Percentiles rank a stretch among this genome's conserved stretches.
phyloP scores from a whole-genome alignment of 1,284 basidiomycete genomes.

The Microbotryum intermedium region DNA sequence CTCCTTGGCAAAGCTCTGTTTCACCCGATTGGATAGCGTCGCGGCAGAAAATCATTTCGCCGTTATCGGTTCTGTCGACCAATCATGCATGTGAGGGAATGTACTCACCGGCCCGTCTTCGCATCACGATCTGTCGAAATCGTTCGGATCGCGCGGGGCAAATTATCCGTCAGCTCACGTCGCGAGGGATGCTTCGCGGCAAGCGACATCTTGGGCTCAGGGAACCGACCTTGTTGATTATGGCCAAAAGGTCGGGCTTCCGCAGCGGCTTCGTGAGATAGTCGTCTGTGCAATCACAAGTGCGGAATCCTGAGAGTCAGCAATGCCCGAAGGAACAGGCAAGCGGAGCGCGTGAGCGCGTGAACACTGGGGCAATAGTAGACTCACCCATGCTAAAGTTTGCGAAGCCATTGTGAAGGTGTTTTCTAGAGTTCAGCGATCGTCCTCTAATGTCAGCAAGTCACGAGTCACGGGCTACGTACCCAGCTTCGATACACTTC shows the following conservation, averaged over 20 bases:
- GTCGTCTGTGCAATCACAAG: slow-evolving; percentile 35
- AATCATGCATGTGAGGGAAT: not conserved
- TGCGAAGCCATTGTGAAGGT: not conserved
- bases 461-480: not conserved
- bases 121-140: slow-evolving; percentile 5
- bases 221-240: slow-evolving; percentile 29
- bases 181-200: not conserved
- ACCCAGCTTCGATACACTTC: slow-evolving; percentile 77
- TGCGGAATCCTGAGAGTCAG: not conserved
- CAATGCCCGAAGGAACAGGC: not conserved
- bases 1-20: too few relatives aligned
- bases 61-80: not conserved
- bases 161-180: not conserved
- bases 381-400: slow-evolving; percentile 11
- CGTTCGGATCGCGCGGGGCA: not conserved
- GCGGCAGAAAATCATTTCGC: not conserved
- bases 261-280: slow-evolving; percentile 45
- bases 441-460: not conserved
- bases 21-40: too few relatives aligned
- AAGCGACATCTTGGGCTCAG: not conserved
- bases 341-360: not conserved
- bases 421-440: not conserved
- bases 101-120: slow-evolving; percentile 5
- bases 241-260: slow-evolving; percentile 35
- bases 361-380: too few relatives aligned